A percentile compares a stretch with the other conserved stretches of the same genome.
These are phyloP conservation scores for Aspergillus fumigatus DNA, from an alignment of 2,329 filamentous ascomycete genomes.

Conservation along the genomic window DNA sequence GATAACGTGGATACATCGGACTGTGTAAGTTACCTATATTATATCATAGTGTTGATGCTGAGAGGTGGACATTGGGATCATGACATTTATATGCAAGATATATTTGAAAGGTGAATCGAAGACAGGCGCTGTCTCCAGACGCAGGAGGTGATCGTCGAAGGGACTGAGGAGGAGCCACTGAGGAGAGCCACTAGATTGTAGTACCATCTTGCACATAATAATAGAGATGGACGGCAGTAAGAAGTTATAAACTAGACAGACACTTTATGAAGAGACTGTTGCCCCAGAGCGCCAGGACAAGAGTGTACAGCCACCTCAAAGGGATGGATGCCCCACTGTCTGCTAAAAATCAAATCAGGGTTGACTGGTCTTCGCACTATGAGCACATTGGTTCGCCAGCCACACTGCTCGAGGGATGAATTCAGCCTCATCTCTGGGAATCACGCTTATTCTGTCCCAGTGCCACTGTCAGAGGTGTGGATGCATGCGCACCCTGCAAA, in stretches of 20 bases:
- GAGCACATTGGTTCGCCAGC: too few relatives aligned
- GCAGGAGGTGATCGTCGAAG: too few relatives aligned
- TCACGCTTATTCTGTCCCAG: background rate
- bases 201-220: too few relatives aligned
- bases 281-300: too few relatives aligned
- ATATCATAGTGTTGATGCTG: background rate
- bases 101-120: background rate
- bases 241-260: too few relatives aligned
- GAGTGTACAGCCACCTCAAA: background rate
- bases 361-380: too few relatives aligned
- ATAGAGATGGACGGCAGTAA: too few relatives aligned
- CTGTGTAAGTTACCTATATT: background rate
- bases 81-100: background rate
- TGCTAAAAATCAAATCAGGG: background rate
- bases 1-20: background rate
- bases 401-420: background rate
- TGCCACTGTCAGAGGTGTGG: too few relatives aligned
- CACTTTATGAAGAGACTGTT: too few relatives aligned
- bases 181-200: too few relatives aligned
- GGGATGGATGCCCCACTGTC: background rate
- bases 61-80: background rate
- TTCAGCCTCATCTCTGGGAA: background rate
- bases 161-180: too few relatives aligned
- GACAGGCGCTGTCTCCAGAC: background rate
- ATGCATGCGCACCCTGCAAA: background rate